Conservation (phyloP, 2,329 filamentous ascomycete species). For the Hymenotorrendiella dingleyae region DNA sequence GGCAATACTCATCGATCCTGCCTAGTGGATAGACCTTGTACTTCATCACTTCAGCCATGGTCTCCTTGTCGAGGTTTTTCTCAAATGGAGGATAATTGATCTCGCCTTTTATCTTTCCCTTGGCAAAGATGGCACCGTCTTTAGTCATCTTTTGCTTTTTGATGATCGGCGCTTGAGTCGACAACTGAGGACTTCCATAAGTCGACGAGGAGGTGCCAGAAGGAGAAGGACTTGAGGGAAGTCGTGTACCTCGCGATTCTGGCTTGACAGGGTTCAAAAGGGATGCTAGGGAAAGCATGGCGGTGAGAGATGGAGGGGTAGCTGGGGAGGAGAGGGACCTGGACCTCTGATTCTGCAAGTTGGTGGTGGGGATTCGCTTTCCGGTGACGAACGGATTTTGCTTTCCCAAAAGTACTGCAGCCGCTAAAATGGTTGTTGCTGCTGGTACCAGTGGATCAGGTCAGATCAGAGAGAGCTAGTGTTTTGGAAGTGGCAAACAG, state of each 20-base stretch:
- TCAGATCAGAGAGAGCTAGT: no score
- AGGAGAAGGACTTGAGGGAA: constrained; percentile 36
- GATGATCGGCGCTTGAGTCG: constrained; percentile 26
- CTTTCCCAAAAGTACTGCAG: no score
- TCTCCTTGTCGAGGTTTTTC: constrained; percentile 49
- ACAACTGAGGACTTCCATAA: constrained; percentile 21
- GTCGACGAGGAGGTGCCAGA: constrained; percentile 24
- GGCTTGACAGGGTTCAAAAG: constrained; percentile 55
- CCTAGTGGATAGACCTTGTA: constrained; percentile 64
- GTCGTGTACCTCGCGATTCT: constrained; percentile 35
- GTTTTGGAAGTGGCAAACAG: constrained; percentile 25
- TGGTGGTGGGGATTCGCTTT: constrained; percentile 15
- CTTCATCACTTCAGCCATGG: constrained; percentile 51
- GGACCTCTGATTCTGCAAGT: constrained; percentile 23
- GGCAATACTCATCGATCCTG: constrained; percentile 53
- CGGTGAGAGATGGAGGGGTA: constrained; percentile 22
- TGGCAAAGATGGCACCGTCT: constrained; percentile 56
- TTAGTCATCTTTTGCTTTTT: constrained; percentile 58
- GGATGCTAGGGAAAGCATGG: constrained; percentile 59
- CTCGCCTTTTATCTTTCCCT: constrained; percentile 56
- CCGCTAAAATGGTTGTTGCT: no score
- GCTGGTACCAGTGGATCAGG: constrained; percentile 17
- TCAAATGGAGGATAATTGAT: constrained; percentile 74
- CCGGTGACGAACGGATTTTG: constrained; percentile 18
- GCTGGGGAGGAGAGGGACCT: constrained; percentile 16